Base-by-base conservation (phyloP, 2,329 filamentous ascomycete genomes). In the Neopestalotiopsis sp. region DNA sequence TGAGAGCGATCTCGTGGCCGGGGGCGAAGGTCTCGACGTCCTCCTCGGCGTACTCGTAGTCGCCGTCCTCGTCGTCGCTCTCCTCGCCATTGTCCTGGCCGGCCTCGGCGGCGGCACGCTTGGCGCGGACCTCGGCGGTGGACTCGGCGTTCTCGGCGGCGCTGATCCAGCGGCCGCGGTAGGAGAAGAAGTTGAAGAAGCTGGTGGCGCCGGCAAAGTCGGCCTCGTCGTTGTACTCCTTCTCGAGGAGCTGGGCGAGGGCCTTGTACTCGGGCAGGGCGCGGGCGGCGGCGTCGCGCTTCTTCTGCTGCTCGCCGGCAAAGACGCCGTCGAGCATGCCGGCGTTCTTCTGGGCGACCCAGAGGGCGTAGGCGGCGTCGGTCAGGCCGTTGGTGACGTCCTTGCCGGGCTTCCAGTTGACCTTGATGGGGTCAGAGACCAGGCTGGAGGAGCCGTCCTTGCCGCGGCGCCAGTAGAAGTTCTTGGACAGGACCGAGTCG, bases 111-210 rank as follows among this genome's bases (percentile, higher is more conserved):
- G 74, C 74, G 65, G 72, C 69, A 69, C 74, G 75, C 77, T 68
- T 77, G 65, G 75, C 73, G 67, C 68, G 71, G 32, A 77, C 75
- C 68, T 80, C 79, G 40, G 77, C 78, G 75, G 82, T 81, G 34
- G 88, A 89, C 70, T 84, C 81, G 73, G 81, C 83, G 57, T 85
- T 88, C 81, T 92, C 88, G 75, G 90, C 88, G 1, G 87, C 88
- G 61, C 84, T 87, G 70, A 92, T 83, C 75, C 86, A 88, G 67
- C 86, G 80, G 72, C 84, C 89, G 73, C 81, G 87, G 79, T 89
- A 93, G 13, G 87, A 89, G 78, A 94, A 94, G 85, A 90, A 91
- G 65, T 88, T 87, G 78, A 93, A 93, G 83, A 93, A 93, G 79
- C 87, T 90, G 49, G 85, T 74, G 10, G 85, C 84, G 72, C 75